Base-by-base conservation (phyloP, 1,139 yeast genomes). In the Yamadazyma friedrichii region DNA sequence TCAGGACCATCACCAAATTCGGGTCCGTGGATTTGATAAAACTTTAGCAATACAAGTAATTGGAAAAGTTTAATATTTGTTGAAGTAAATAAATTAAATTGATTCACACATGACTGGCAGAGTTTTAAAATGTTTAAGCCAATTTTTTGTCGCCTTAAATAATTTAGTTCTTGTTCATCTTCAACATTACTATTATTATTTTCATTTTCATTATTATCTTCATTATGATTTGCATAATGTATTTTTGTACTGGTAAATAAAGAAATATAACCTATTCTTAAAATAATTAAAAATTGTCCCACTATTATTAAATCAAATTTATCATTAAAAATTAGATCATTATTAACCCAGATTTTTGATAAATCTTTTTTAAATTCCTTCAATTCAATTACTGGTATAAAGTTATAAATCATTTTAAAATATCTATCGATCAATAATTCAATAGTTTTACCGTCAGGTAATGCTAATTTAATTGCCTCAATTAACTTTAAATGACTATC, bases 301-400 rank as follows among this genome's bases (percentile, higher is more conserved):
- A 64, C 48, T 11, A 42, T 42, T 1, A 65, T 63, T 42, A 63
- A 59, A 42, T 63, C 70, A 15, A 60, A 43, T 36, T 56, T 63
- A 16, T 66, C 53, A 16, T 51, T 54, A 6, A 66, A 46, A n/a
- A 43, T 45, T 11, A 42, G 9, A n/a, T 9, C 13, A 15, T 26
- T 15, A 26, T 32, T 24, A 5, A 12, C 9, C 3, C 25, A 13
- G 9, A 34, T 17, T 25, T 20, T 29, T 25, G 30, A 33, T 12
- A 13, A 12, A 24, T 34, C 16, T 6, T 15, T 25, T 35, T 53
- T 49, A 32, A 64, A 58, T 20, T 20, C 24, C 8, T 20, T 20
- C 24, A 20, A 78, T 42, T 77, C 80, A n/a, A 78, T 37, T 37
- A 68, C 63, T 2, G 84, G 83, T 42, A 66, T 52, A 36, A 72